phyloP scores from a whole-genome alignment of 2,329 filamentous ascomycete species.

The Microcyclospora pomicola region DNA sequence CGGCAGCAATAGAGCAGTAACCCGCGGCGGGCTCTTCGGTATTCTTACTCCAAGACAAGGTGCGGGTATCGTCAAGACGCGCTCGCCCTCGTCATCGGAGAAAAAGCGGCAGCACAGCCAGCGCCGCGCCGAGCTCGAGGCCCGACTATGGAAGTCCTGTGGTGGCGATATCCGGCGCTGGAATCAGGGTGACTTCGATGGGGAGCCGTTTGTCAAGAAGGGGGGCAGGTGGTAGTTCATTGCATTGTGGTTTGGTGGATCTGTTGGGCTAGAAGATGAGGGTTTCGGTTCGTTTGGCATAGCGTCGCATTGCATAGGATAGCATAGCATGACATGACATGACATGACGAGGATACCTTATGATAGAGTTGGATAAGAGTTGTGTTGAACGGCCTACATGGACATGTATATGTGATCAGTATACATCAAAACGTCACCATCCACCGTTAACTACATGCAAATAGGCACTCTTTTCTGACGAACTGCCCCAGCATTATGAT shows the following conservation, averaged over 20 bases:
- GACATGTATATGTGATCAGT: too few species aligned
- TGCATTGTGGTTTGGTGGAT: not conserved
- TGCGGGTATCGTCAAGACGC: conserved; percentile 4
- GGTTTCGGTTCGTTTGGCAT: not conserved
- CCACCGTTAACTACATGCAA: too few species aligned
- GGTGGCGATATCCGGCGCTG: conserved; percentile 20
- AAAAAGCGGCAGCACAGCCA: conserved; percentile 7
- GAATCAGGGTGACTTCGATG: conserved; percentile 24
- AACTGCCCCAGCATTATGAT: too few species aligned
- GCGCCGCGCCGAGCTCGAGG: conserved; percentile 10
- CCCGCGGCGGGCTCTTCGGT: conserved; percentile 2
- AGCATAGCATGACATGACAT: too few species aligned
- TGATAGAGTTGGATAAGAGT: too few species aligned
- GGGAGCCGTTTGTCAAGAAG: conserved; percentile 14
- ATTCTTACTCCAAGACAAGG: conserved; percentile 1
- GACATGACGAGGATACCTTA: too few species aligned
- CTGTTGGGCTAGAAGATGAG: not conserved
- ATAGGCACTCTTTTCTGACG: too few species aligned
- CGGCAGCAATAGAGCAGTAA: conserved; percentile 4
- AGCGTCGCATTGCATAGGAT: not conserved
- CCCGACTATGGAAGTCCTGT: conserved; percentile 20
- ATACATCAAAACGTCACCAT: too few species aligned
- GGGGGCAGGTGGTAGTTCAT: conserved; percentile 18
- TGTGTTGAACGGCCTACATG: too few species aligned
- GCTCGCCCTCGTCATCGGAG: conserved; percentile 8